A percentile compares a stretch with the other conserved stretches of the same genome.
Evolutionary conservation across 2,329 filamentous ascomycete species (phyloP).

Genomic region (Trichoderma sp.): DNA sequence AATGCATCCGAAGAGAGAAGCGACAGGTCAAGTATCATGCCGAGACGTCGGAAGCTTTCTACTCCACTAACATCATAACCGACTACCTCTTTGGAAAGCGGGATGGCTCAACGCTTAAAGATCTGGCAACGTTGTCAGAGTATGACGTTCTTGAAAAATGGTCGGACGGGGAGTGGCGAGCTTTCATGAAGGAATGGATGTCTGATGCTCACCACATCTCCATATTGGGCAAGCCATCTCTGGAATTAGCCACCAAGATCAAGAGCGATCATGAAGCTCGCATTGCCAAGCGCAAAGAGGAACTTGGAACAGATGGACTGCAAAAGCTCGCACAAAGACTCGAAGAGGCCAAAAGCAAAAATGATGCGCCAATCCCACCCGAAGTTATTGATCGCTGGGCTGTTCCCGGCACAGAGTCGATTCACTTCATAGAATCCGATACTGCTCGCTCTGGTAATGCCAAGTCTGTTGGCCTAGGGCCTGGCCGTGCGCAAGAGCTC

Average conservation of each 20-base stretch:
- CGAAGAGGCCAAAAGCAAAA: slow-evolving; percentile 80
- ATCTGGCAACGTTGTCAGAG: slow-evolving; percentile 55
- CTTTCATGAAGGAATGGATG: slow-evolving; percentile 80
- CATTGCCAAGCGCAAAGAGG: slow-evolving; percentile 73
- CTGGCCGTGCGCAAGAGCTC: slow-evolving; percentile 69
- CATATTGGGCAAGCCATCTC: slow-evolving; percentile 82
- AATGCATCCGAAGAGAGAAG: slow-evolving; percentile 79
- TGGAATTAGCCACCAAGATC: slow-evolving; percentile 72
- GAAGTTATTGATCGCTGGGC: slow-evolving; percentile 77
- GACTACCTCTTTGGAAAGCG: slow-evolving; percentile 89
- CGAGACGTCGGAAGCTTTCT: slow-evolving; percentile 77
- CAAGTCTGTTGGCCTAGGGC: slow-evolving; percentile 62
- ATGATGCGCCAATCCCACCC: slow-evolving; percentile 80
- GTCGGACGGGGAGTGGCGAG: slow-evolving; percentile 80
- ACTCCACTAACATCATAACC: slow-evolving; percentile 80
- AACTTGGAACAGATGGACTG: slow-evolving; percentile 79
- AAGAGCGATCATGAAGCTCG: slow-evolving; percentile 79
- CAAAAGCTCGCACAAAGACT: slow-evolving; percentile 71
- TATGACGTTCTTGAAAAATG: slow-evolving; percentile 73
- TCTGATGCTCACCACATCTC: slow-evolving; percentile 83
- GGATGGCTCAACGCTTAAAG: slow-evolving; percentile 72
- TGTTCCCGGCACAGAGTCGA: slow-evolving; percentile 83
- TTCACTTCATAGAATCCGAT: slow-evolving; percentile 87
- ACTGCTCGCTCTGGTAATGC: slow-evolving; percentile 83
- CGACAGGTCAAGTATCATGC: slow-evolving; percentile 80